phyloP scores from a whole-genome alignment of 1,284 basidiomycete species.

The Phaffia rhodozyma region DNA sequence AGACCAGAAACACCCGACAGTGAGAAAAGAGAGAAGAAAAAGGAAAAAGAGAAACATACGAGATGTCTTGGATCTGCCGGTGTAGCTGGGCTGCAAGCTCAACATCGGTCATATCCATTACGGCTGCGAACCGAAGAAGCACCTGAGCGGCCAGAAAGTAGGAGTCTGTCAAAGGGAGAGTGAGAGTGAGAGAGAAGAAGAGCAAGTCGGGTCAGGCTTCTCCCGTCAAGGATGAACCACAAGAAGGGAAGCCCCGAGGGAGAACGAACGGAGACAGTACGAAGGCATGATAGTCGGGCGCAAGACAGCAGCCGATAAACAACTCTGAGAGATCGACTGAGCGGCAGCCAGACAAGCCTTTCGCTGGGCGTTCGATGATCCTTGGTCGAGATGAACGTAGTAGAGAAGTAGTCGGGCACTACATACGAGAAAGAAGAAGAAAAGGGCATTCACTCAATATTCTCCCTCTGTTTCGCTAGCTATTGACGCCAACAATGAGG shows the following conservation, averaged over 20 bases:
- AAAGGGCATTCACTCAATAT: not conserved
- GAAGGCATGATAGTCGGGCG: slow-evolving; percentile 1
- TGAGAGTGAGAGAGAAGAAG: not conserved
- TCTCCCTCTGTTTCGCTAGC: no score
- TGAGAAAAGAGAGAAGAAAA: not conserved
- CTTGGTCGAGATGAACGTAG: slow-evolving; percentile 15
- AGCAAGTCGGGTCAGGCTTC: not conserved
- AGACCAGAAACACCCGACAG: not conserved
- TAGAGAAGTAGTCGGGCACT: slow-evolving; percentile 16
- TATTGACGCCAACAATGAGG: no score
- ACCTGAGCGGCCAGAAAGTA: slow-evolving; percentile 18
- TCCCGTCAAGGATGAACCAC: not conserved
- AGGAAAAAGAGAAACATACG: not conserved
- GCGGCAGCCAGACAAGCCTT: slow-evolving; percentile 15
- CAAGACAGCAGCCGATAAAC: slow-evolving; percentile 2
- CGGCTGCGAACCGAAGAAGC: slow-evolving; percentile 13
- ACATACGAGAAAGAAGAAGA: not conserved
- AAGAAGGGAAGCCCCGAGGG: not conserved
- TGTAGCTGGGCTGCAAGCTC: not conserved
- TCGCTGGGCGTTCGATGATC: slow-evolving; percentile 11
- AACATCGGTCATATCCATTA: slow-evolving; percentile 3
- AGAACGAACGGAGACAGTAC: slow-evolving; percentile 12
- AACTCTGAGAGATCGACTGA: slow-evolving; percentile 17
- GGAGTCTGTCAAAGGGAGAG: slow-evolving; percentile 7
- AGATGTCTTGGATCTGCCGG: slow-evolving; percentile 11